Conservation (phyloP, 192 early-diverging fungal species). For the Backusella tarrabulga region DNA sequence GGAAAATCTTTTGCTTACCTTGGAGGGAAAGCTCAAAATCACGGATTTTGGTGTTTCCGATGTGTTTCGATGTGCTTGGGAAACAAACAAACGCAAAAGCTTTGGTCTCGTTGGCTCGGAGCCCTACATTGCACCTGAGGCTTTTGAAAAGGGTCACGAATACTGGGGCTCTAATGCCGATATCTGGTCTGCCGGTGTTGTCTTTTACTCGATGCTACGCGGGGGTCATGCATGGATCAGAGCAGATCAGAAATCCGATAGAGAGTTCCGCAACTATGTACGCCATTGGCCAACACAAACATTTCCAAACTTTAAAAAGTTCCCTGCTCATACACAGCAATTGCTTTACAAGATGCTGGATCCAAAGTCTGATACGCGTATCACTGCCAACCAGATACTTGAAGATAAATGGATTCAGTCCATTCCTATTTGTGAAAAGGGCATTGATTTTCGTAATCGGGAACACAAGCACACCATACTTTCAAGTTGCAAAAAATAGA, state of each 20-base stretch:
- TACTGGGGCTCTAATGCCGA: conserved; percentile 90
- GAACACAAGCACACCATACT: conserved; percentile 6
- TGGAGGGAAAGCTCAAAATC: conserved; percentile 80
- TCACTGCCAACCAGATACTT: conserved; percentile 6
- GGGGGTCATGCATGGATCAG: conserved; percentile 22
- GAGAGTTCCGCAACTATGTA: conserved; percentile 11
- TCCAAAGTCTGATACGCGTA: conserved; percentile 19
- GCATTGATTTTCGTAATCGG: neutral
- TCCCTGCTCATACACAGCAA: neutral
- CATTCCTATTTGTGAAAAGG: neutral
- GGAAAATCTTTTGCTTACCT: conserved; percentile 87
- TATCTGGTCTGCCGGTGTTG: conserved; percentile 91
- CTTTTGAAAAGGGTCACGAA: conserved; percentile 63
- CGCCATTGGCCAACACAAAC: neutral
- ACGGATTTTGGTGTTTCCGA: conserved; percentile 97
- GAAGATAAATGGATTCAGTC: conserved; percentile 10
- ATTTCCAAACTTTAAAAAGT: conserved; percentile 18
- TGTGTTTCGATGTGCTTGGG: conserved; percentile 88
- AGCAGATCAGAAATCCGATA: conserved; percentile 13
- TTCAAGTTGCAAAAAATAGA: conserved; percentile 1
- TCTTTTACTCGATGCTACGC: conserved; percentile 34
- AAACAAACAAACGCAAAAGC: conserved; percentile 68
- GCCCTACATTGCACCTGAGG: conserved; percentile 97
- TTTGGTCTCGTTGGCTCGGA: conserved; percentile 88
- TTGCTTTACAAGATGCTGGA: conserved; percentile 26